phyloP scores from a whole-genome alignment of 805 yeast species.

The Ogataea paraovalis region DNA sequence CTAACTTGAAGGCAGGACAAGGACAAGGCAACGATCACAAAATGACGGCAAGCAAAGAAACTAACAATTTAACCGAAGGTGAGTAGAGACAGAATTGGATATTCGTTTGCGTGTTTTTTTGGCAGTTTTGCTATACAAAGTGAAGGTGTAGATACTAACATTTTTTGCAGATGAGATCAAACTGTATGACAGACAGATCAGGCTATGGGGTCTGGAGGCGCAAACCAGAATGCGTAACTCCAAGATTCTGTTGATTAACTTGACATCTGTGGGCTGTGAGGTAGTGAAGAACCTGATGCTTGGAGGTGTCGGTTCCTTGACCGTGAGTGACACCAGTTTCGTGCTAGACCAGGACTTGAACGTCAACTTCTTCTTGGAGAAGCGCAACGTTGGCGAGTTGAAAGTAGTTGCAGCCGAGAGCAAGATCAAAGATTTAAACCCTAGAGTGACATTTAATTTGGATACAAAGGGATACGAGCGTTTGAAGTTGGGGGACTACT shows the following conservation, averaged over 20 bases:
- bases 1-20: no score
- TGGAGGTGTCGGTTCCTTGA: slow-evolving; percentile 81
- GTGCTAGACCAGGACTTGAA: slow-evolving; percentile 63
- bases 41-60: neutral
- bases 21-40: no score
- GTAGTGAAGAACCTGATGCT: slow-evolving; percentile 77
- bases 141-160: neutral
- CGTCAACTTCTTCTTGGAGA: slow-evolving; percentile 68
- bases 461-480: slow-evolving; percentile 32
- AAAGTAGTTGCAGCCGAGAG: slow-evolving; percentile 53
- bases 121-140: neutral
- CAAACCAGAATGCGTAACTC: slow-evolving; percentile 75
- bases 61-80: slow-evolving; percentile 4
- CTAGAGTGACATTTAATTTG: slow-evolving; percentile 59
- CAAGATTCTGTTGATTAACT: slow-evolving; percentile 60
- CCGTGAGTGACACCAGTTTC: slow-evolving; percentile 56
- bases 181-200: slow-evolving; percentile 87
- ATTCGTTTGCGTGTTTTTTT: neutral
- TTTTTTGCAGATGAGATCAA: slow-evolving; percentile 68
- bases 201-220: slow-evolving; percentile 95
- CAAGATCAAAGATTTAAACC: slow-evolving; percentile 70
- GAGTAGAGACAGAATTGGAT: neutral
- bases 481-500: slow-evolving; percentile 33
- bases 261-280: slow-evolving; percentile 80
- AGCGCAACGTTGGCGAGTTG: slow-evolving; percentile 48